phyloP scores from a whole-genome alignment of 2,329 filamentous ascomycete genomes.

The Neonectria punicea region DNA sequence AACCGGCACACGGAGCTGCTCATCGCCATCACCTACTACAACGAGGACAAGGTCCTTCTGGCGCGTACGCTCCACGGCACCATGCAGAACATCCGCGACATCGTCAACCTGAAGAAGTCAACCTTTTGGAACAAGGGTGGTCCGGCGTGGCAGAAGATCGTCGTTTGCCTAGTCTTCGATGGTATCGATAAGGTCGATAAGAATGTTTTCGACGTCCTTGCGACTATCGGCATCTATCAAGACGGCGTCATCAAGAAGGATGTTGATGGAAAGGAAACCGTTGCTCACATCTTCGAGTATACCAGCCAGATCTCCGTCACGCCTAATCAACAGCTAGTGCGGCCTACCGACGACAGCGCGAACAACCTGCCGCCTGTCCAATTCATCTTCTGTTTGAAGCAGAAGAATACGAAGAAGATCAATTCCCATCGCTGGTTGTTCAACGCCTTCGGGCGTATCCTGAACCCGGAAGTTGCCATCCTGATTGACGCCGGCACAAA shows the following conservation, averaged over 20 bases:
- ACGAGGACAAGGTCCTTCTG: constrained; percentile 14
- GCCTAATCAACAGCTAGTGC: neutral
- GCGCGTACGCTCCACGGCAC: constrained; percentile 3
- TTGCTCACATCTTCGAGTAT: constrained; percentile 16
- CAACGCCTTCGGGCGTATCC: constrained; percentile 3
- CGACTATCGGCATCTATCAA: constrained; percentile 6
- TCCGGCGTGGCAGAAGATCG: constrained; percentile 13
- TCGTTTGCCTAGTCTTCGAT: constrained; percentile 13
- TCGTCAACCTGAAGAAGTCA: constrained; percentile 5
- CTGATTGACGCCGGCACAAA: constrained; percentile 12
- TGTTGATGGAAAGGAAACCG: constrained; percentile 2
- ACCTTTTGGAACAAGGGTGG: constrained; percentile 9
- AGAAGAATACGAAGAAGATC: constrained; percentile 15
- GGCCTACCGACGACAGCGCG: neutral
- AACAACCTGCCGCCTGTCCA: constrained; percentile 2
- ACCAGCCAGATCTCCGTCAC: constrained; percentile 16
- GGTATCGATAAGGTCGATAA: constrained; percentile 9
- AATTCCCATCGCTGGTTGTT: constrained; percentile 15
- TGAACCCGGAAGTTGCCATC: constrained; percentile 3
- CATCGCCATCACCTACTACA: constrained; percentile 12
- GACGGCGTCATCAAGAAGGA: constrained; percentile 8
- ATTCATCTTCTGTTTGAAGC: constrained; percentile 11
- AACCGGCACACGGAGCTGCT: constrained; percentile 12
- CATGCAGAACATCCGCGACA: constrained; percentile 9
- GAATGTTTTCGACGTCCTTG: constrained; percentile 5